Evolutionary conservation across 108 stramenopile genomes (phyloP).

Genomic region (Hondaea fermentalgiana): DNA sequence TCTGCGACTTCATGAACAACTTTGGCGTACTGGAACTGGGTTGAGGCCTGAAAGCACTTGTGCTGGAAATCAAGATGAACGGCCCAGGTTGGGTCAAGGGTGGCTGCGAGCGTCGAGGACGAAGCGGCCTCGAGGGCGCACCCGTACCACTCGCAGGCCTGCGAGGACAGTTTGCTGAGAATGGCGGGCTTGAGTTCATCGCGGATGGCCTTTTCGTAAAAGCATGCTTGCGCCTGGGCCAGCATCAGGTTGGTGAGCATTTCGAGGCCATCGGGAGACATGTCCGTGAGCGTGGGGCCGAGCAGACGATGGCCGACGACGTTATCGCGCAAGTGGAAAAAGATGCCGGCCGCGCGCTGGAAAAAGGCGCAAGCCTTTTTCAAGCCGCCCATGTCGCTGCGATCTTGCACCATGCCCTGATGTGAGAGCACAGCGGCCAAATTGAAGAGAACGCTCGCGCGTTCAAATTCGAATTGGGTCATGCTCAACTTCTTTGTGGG

Average conservation of each 20-base stretch:
- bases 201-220: constrained; percentile 36
- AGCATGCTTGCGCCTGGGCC: constrained; percentile 40
- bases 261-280: constrained; percentile 20
- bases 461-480: constrained; percentile 12
- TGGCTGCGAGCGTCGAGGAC: background rate
- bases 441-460: constrained; percentile 27
- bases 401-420: constrained; percentile 9
- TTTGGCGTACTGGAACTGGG: constrained; percentile 22
- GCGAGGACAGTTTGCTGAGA: constrained; percentile 15
- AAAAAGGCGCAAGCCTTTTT: constrained; percentile 24
- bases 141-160: constrained; percentile 14
- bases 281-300: background rate
- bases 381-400: constrained; percentile 14
- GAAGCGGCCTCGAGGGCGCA: background rate
- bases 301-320: background rate
- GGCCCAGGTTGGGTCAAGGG: constrained; percentile 29
- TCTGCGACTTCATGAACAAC: background rate
- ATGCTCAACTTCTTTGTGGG: background rate
- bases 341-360: constrained; percentile 31
- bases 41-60: constrained; percentile 27
- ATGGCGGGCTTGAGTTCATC: constrained; percentile 9
- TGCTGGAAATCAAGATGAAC: constrained; percentile 25
- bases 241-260: constrained; percentile 20
- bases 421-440: constrained; percentile 1
- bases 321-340: background rate